Evolutionary conservation across 352 stramenopile genomes (phyloP), one percentile per base, ranked within the genome.

Genomic region (Pythium folliculosum): DNA sequence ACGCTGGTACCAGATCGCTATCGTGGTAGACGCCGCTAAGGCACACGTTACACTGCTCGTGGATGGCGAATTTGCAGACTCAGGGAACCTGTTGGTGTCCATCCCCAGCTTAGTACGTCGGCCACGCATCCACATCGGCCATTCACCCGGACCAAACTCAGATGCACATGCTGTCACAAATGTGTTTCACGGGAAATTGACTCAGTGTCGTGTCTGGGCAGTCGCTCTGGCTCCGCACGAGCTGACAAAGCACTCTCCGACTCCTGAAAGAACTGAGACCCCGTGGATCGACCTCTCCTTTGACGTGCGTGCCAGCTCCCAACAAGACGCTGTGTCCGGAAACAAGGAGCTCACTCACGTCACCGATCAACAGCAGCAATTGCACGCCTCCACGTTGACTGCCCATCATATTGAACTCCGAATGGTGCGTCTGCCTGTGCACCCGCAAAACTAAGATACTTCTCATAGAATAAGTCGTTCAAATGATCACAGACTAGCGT

Each of bases 1-100:
- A 23, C 38, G 38, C 10, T 70, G 63, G 63, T 47, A 61, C 27
- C 55, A 53, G 5, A 27, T 70, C 49, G 19, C 17, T 0, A 1
- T 70, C 10, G 27, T 13, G 5, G 47, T 65, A 1, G 55, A 61
- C 51, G 49, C 19, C 6, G 7, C 9, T 3, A 35, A 10, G 1
- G 23, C 22, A 7, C 58, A 23, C 2, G 53, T 59, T 0, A n/a
- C 5, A 1, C 35, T 69, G 10, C 7, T 43, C 1, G 45, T 58
- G 1, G 35, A 56, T 35, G 35, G 45, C 1, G 14, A 37, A 5
- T 10, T 44, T 5, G 25, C 5, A 1, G 62, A 69, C 23, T 17
- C 12, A 1, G 62, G 62, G 3, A 44, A 63, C 2, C 10, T 69
- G 17, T 38, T 65, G 19, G 5, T 52, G 0, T 25, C 35, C 2